Conservation (phyloP, 1,284 basidiomycete species). For the Mycena citricolor region DNA sequence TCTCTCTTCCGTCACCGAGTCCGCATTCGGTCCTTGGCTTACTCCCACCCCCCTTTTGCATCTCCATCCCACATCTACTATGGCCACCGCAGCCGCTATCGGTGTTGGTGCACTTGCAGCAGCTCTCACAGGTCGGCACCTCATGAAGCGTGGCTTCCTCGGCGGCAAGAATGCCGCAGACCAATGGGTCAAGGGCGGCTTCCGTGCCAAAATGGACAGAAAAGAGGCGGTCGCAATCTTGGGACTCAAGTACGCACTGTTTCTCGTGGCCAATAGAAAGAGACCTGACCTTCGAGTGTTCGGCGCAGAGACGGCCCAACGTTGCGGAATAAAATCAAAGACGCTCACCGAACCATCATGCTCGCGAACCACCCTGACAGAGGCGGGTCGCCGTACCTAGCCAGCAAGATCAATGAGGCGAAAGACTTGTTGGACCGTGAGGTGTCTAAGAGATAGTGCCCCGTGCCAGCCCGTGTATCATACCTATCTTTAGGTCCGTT, state of each 20-base stretch:
- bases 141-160: constrained; percentile 58
- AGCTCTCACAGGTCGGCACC: constrained; percentile 73
- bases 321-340: constrained; percentile 76
- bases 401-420: constrained; percentile 97
- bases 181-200: constrained; percentile 92
- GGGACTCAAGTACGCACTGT: constrained; percentile 77
- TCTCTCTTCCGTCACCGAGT: too few relatives aligned
- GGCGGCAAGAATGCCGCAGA: constrained; percentile 66
- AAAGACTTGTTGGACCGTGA: constrained; percentile 79
- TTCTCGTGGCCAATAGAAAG: constrained; percentile 17
- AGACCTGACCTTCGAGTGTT: constrained; percentile 11
- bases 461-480: too few relatives aligned
- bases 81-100: constrained; percentile 76
- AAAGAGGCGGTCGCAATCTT: constrained; percentile 90
- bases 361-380: constrained; percentile 95
- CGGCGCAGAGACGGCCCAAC: constrained; percentile 68
- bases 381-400: constrained; percentile 93
- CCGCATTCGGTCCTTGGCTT: too few relatives aligned
- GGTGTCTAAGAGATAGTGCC: too few relatives aligned
- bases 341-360: constrained; percentile 92
- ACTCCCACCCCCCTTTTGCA: constrained; percentile 11
- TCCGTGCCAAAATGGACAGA: constrained; percentile 94
- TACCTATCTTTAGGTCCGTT: too few relatives aligned
- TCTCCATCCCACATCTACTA: constrained; percentile 28
- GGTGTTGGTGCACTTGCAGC: constrained; percentile 82